A percentile compares a stretch with the other conserved stretches of the same genome.
Evolutionary conservation across 176 grass and related monocot genomes (phyloP).

Genomic region (Lolium multiflorum): DNA sequence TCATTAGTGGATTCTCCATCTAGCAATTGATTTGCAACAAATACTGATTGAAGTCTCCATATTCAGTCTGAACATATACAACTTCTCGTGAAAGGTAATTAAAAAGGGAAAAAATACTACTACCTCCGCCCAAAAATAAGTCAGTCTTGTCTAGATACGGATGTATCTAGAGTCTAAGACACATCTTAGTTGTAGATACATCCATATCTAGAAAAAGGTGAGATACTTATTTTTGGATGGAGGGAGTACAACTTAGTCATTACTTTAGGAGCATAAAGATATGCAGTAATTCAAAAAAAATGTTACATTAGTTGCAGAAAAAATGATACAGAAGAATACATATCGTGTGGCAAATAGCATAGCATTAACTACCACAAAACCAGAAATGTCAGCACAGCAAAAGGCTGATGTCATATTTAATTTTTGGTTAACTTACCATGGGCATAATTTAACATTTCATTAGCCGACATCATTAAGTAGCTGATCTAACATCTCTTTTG

Average conservation of each 20-base stretch:
- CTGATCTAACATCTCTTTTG: slow-evolving; percentile 6
- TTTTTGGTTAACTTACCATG: not conserved
- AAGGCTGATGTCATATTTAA: slow-evolving; percentile 29
- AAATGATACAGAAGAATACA: slow-evolving; percentile 13
- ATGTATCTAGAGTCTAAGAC: no score
- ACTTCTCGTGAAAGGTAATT: slow-evolving; percentile 2
- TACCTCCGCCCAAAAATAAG: no score
- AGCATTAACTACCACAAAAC: slow-evolving; percentile 30
- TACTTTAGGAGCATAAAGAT: slow-evolving; percentile 20
- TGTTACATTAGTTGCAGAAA: slow-evolving; percentile 26
- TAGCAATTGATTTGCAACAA: slow-evolving; percentile 16
- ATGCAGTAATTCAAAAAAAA: not conserved
- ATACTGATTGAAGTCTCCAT: slow-evolving; percentile 14
- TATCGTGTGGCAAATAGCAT: slow-evolving; percentile 5
- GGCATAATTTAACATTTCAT: slow-evolving; percentile 26
- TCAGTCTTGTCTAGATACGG: no score
- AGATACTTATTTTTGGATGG: no score
- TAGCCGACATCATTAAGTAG: slow-evolving; percentile 8
- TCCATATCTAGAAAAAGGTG: no score
- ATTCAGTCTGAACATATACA: slow-evolving; percentile 26
- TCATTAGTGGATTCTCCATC: slow-evolving; percentile 18
- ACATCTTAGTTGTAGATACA: no score
- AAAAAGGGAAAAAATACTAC: not conserved
- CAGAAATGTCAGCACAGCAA: slow-evolving; percentile 29
- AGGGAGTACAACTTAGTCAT: not conserved